These are phyloP conservation scores for Bryopsis sp. DNA, from an alignment of 139 green algal species.

Conservation along the genomic window DNA sequence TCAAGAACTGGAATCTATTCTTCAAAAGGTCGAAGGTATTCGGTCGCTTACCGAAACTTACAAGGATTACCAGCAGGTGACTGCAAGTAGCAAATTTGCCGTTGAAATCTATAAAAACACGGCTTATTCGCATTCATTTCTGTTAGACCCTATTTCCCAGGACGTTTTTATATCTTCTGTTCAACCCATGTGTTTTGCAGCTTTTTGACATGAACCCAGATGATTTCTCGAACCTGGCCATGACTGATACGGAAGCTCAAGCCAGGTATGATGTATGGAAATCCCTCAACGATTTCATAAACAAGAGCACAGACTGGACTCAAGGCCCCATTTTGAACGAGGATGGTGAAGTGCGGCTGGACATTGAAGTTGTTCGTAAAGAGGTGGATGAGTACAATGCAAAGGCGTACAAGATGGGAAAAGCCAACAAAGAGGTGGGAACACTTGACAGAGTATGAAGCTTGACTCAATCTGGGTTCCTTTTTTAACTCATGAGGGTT, in stretches of 20 bases:
- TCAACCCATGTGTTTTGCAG: too few relatives aligned
- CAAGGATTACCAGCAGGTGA: conserved; percentile 34
- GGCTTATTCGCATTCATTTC: too few relatives aligned
- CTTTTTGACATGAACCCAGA: conserved; percentile 46
- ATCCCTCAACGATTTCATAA: conserved; percentile 48
- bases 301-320: conserved; percentile 52
- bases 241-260: conserved; percentile 47
- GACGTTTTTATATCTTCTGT: too few relatives aligned
- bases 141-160: too few relatives aligned
- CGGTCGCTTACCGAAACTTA: conserved; percentile 23
- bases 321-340: conserved; percentile 52
- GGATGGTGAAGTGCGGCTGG: conserved; percentile 34
- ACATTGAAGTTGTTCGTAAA: conserved; percentile 41
- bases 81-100: too few relatives aligned
- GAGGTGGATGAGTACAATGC: conserved; percentile 52
- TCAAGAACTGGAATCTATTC: conserved; percentile 23
- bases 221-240: conserved; percentile 37
- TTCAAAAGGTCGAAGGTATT: conserved; percentile 10
- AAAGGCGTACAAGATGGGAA: conserved; percentile 57
- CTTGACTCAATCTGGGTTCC: conserved; percentile 1
- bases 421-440: conserved; percentile 49
- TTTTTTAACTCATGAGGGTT: background rate
- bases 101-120: too few relatives aligned
- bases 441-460: conserved; percentile 2
- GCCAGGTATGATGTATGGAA: conserved; percentile 51